A percentile compares a stretch with the other conserved stretches of the same genome.
Conservation (phyloP, 1,139 yeast genomes). For the Candida sanyaensis region DNA sequence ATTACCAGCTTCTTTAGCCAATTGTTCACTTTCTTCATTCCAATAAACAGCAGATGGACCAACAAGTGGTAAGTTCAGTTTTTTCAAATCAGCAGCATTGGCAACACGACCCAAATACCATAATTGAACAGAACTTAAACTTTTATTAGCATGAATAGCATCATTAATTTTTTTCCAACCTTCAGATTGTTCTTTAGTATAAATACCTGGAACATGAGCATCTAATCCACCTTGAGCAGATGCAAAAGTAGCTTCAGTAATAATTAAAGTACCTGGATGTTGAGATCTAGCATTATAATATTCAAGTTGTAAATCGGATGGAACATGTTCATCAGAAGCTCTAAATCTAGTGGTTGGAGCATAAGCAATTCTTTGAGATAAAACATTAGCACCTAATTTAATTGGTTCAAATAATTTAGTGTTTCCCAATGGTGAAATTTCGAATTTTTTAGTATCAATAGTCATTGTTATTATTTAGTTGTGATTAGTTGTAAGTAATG, state of each 20-base stretch:
- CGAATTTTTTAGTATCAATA: not conserved
- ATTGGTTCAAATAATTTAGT: slow-evolving; percentile 50
- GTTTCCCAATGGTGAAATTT: slow-evolving; percentile 17
- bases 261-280: slow-evolving; percentile 56
- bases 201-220: slow-evolving; percentile 55
- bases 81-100: slow-evolving; percentile 40
- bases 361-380: slow-evolving; percentile 45
- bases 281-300: slow-evolving; percentile 57
- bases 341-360: slow-evolving; percentile 60
- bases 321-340: slow-evolving; percentile 39
- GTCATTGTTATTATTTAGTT: not conserved
- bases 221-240: slow-evolving; percentile 35
- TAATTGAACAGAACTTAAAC: slow-evolving; percentile 55
- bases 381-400: slow-evolving; percentile 40
- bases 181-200: slow-evolving; percentile 44
- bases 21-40: slow-evolving; percentile 23
- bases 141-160: slow-evolving; percentile 53
- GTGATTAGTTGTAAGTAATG: too few species aligned
- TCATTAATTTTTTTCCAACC: slow-evolving; percentile 54
- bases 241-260: slow-evolving; percentile 37
- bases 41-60: slow-evolving; percentile 27
- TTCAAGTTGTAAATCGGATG: slow-evolving; percentile 46
- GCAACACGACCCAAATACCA: slow-evolving; percentile 65
- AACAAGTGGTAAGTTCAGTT: slow-evolving; percentile 24
- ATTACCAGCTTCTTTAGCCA: slow-evolving; percentile 30